Evolutionary conservation across 352 stramenopile species (phyloP).

Genomic region (Pythium brassicae): DNA sequence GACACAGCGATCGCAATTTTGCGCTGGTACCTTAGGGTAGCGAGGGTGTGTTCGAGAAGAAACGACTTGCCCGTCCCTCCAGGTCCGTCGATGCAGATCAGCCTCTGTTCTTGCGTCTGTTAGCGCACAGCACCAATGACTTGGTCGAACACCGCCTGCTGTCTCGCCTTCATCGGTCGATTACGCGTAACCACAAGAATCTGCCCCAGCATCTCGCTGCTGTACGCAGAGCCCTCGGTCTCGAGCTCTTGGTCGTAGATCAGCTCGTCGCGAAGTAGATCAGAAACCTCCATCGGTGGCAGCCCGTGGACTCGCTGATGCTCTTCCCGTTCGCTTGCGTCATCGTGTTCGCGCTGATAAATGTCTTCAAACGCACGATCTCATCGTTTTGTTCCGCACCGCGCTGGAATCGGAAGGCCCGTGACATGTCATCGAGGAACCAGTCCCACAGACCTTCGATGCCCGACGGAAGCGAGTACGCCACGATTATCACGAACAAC

Average conservation of each 20-base stretch:
- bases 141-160: neutral
- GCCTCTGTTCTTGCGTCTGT: slow-evolving; percentile 1
- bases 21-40: slow-evolving; percentile 13
- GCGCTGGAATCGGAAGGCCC: slow-evolving; percentile 10
- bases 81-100: slow-evolving; percentile 27
- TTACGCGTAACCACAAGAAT: slow-evolving; percentile 5
- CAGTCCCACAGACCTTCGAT: slow-evolving; percentile 11
- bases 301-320: neutral
- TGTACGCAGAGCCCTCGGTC: slow-evolving; percentile 7
- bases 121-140: neutral
- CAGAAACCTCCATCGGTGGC: neutral
- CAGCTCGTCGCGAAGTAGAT: neutral
- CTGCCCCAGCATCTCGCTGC: slow-evolving; percentile 11
- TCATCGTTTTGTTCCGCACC: neutral
- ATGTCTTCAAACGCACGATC: neutral
- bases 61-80: slow-evolving; percentile 31
- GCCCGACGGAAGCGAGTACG: slow-evolving; percentile 9
- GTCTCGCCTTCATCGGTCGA: neutral
- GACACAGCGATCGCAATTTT: slow-evolving; percentile 18
- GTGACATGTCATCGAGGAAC: slow-evolving; percentile 15
- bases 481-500: slow-evolving; percentile 26
- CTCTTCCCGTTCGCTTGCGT: neutral
- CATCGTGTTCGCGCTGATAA: neutral
- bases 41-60: slow-evolving; percentile 17
- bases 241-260: neutral